phyloP scores from a whole-genome alignment of 768 basidiomycete species.

The Mycena latifolia region DNA sequence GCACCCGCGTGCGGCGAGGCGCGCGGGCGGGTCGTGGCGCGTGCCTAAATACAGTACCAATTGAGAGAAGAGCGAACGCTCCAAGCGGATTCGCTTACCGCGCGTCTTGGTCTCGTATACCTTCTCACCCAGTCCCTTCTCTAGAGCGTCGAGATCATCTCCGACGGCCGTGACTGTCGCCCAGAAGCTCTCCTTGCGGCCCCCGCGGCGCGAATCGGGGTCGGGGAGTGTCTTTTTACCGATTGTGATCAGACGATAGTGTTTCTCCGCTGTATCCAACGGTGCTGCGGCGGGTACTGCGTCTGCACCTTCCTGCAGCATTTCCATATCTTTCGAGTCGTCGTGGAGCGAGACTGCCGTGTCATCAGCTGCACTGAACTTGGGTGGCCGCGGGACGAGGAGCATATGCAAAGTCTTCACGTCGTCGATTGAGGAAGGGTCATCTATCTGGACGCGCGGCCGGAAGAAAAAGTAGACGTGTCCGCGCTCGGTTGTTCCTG shows the following conservation, averaged over 20 bases:
- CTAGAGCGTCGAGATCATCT: constrained; percentile 61
- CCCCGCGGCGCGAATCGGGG: constrained; percentile 46
- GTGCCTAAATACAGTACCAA: constrained; percentile 48
- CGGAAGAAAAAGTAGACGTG: constrained; percentile 77
- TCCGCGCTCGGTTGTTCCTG: constrained; percentile 70
- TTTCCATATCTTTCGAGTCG: constrained; percentile 53
- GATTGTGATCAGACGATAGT: constrained; percentile 63
- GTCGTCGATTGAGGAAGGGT: constrained; percentile 68
- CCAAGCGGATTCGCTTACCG: no score
- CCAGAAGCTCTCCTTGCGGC: constrained; percentile 66
- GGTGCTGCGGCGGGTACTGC: constrained; percentile 58
- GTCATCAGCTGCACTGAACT: constrained; percentile 45
- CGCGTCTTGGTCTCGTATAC: constrained; percentile 73
- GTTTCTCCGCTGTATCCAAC: constrained; percentile 51
- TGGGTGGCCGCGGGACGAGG: constrained; percentile 67
- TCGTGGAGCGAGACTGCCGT: constrained; percentile 34
- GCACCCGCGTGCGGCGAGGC: constrained; percentile 68
- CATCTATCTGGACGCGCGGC: constrained; percentile 65
- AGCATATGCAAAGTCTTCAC: constrained; percentile 71
- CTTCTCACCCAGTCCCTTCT: constrained; percentile 62
- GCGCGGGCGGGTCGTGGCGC: constrained; percentile 63
- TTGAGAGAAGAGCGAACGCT: no score
- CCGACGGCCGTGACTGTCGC: constrained; percentile 63
- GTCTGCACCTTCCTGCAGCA: constrained; percentile 60
- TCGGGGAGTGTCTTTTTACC: constrained; percentile 73